These are phyloP conservation scores for Rosa multiflora DNA, from an alignment of 306 rosid genomes.

Conservation along the genomic window DNA sequence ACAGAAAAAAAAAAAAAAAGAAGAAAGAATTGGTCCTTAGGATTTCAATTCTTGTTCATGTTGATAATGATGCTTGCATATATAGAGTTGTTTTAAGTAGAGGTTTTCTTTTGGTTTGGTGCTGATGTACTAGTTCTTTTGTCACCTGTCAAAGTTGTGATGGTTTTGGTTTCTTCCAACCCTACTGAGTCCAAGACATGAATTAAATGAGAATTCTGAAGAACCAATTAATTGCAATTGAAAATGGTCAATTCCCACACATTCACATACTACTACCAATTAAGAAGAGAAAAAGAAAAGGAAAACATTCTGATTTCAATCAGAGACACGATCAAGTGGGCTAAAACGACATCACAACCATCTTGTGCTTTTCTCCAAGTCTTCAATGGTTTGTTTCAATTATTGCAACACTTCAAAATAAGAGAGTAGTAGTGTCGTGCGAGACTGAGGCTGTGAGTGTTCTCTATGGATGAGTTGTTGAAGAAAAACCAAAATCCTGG, in stretches of 20 bases:
- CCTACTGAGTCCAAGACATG: neutral
- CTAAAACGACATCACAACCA: constrained; percentile 9
- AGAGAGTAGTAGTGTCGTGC: neutral
- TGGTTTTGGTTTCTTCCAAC: neutral
- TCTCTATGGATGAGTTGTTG: neutral
- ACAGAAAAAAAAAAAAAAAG: neutral
- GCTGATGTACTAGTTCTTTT: neutral
- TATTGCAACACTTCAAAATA: neutral
- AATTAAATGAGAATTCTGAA: neutral
- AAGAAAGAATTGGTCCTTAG: constrained; percentile 12
- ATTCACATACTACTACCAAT: neutral
- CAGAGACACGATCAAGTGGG: neutral
- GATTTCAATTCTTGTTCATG: constrained; percentile 9
- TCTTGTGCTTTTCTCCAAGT: neutral
- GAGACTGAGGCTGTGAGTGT: constrained; percentile 1
- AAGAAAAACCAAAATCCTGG: neutral
- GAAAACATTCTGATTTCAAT: constrained; percentile 16
- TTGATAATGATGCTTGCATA: constrained; percentile 8
- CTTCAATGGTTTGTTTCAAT: constrained; percentile 5
- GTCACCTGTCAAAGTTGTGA: neutral
- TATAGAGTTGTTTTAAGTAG: constrained; percentile 2
- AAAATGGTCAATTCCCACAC: constrained; percentile 9
- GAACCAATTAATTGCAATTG: neutral
- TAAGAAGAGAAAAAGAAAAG: neutral
- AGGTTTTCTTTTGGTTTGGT: neutral